phyloP scores from a whole-genome alignment of 768 basidiomycete genomes.

The Rossbeevera mucosa region DNA sequence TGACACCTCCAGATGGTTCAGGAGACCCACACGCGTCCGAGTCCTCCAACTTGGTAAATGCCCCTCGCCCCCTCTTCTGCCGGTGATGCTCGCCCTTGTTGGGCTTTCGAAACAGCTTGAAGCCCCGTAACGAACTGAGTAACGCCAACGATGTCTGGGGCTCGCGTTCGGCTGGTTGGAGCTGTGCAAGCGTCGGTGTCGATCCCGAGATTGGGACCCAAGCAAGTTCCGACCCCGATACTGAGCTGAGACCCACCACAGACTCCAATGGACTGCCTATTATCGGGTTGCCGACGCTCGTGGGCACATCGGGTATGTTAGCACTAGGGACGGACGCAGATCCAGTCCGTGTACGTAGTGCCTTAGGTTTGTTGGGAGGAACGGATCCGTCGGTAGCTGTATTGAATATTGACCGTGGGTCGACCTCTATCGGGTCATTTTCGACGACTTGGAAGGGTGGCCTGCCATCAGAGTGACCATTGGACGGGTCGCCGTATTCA shows the following conservation, averaged over 20 bases:
- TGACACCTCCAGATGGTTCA: not conserved
- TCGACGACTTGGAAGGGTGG: constrained; percentile 23
- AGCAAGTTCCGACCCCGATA: not conserved
- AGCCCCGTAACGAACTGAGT: constrained; percentile 24
- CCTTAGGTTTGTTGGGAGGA: not conserved
- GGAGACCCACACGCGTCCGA: not conserved
- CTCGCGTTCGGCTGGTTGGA: constrained; percentile 11
- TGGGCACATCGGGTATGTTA: constrained; percentile 1
- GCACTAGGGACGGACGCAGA: not conserved
- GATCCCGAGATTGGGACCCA: too few species aligned
- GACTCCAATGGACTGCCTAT: not conserved
- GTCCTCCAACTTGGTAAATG: constrained; percentile 14
- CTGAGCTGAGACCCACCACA: not conserved
- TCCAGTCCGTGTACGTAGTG: not conserved
- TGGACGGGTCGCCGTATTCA: constrained; percentile 9
- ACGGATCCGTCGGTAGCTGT: not conserved
- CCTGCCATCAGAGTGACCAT: not conserved
- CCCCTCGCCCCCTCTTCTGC: constrained; percentile 1
- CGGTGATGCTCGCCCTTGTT: not conserved
- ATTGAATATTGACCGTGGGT: constrained; percentile 8
- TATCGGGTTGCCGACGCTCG: not conserved
- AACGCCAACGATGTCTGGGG: constrained; percentile 20
- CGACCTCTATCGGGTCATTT: constrained; percentile 23
- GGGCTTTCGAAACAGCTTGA: constrained; percentile 26
- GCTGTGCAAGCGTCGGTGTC: not conserved